Percentiles rank a stretch among this genome's conserved stretches.
These are phyloP conservation scores for Leptomonas seymouri DNA, from an alignment of 208 protist species.

Conservation along the genomic window DNA sequence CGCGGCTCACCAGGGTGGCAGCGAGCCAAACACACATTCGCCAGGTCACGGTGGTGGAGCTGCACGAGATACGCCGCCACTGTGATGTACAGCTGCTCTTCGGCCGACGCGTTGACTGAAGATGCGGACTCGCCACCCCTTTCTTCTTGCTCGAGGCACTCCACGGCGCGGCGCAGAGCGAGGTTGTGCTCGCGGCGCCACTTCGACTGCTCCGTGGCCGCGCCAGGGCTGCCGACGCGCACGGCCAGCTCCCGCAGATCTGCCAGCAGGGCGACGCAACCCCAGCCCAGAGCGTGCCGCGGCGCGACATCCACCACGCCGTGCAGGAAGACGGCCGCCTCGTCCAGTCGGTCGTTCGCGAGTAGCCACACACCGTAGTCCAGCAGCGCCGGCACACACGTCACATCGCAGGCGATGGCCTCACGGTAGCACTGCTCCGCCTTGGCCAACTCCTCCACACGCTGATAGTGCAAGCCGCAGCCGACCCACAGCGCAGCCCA, in stretches of 20 bases:
- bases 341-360: slow-evolving; percentile 69
- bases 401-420: slow-evolving; percentile 72
- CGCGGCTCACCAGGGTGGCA: slow-evolving; percentile 37
- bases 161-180: slow-evolving; percentile 54
- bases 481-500: slow-evolving; percentile 68
- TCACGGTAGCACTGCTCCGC: slow-evolving; percentile 92
- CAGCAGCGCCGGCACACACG: slow-evolving; percentile 58
- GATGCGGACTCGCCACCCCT: too few relatives aligned
- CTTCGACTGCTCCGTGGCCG: slow-evolving; percentile 40
- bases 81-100: slow-evolving; percentile 38
- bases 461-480: slow-evolving; percentile 78
- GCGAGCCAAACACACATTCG: slow-evolving; percentile 71
- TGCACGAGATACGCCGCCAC: slow-evolving; percentile 61
- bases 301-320: slow-evolving; percentile 63
- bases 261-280: slow-evolving; percentile 65
- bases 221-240: slow-evolving; percentile 47
- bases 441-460: slow-evolving; percentile 69
- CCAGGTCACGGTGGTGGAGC: slow-evolving; percentile 73
- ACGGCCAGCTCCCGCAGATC: slow-evolving; percentile 56
- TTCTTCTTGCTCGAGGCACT: slow-evolving; percentile 6
- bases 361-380: slow-evolving; percentile 86
- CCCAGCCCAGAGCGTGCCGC: slow-evolving; percentile 64
- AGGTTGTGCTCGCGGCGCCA: slow-evolving; percentile 65
- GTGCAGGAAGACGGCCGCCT: slow-evolving; percentile 91
- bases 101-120: neutral